Base-by-base conservation (phyloP, 495 filamentous ascomycete genomes). In the Xylaria palmicola region DNA sequence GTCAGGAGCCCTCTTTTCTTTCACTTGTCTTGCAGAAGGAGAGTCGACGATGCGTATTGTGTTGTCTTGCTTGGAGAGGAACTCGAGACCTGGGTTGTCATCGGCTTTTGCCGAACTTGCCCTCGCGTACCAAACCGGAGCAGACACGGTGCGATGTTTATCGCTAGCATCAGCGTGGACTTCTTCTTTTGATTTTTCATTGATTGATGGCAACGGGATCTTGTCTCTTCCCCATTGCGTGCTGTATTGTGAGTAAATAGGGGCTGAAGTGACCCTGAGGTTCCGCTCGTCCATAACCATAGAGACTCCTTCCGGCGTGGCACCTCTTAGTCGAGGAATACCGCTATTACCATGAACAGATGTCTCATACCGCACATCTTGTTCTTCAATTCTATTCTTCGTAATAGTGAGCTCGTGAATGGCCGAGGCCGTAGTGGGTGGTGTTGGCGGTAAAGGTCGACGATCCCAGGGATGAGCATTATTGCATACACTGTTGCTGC, bases 221-320 rank as follows among this genome's bases (percentile, higher is more conserved):
- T 64, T 55, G n/a, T 81, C 74, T 20, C 73, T 71, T 37, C 63
- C 64, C 68, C 66, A 71, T 54, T 69, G 67, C 29, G 67, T 69
- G 1, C 66, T 62, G 3, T 63, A 56, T 48, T 73, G 74, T 4
- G 71, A 68, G 53, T 83, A 82, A 3, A 72, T 65, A 9, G 85
- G 87, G 22, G 88, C 85, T 22, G 86, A 88, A 5, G 79, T 74
- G 6, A 75, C 70, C 49, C 81, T 77, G 56, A 77, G 78, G 6
- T 74, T 69, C 37, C 61, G 54, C 8, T 75, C 60, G 48, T 65
- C 9, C 64, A 67, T 26, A 8, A 26, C 41, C 8, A n/a, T 44
- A 17, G 45, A 47, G 40, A 36, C 59, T 62, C 6, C 19, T 3
- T 29, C 29, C 9, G 55, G 39, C 4, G 56, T n/a, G 26, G 24